phyloP scores from a whole-genome alignment of 2,329 filamentous ascomycete genomes.

The Colletotrichum sp. region DNA sequence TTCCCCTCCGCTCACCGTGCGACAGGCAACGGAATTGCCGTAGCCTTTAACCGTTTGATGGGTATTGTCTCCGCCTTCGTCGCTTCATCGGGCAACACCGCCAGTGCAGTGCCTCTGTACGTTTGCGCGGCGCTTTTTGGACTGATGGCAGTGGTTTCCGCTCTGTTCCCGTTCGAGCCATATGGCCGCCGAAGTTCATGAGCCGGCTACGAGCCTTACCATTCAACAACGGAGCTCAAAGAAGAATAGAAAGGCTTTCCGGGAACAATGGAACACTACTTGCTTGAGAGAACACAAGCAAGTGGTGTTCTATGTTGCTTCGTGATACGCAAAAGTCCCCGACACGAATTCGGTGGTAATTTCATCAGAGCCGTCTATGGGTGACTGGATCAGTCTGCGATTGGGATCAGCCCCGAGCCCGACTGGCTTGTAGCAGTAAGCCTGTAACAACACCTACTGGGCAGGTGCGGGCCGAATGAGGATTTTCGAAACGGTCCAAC shows the following conservation, averaged over 20 bases:
- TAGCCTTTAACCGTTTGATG: constrained; percentile 75
- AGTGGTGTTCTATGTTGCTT: neutral
- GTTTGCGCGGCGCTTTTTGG: constrained; percentile 70
- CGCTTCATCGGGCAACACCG: constrained; percentile 63
- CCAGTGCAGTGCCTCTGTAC: constrained; percentile 68
- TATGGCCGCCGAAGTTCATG: constrained; percentile 59
- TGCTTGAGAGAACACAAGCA: neutral
- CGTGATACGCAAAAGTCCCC: too few species aligned
- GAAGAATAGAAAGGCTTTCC: neutral
- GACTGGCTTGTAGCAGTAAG: neutral
- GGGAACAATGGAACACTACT: too few species aligned
- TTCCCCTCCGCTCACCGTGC: constrained; percentile 73
- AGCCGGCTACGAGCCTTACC: too few species aligned
- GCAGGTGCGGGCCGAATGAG: neutral
- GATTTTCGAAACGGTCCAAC: neutral
- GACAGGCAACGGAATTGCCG: constrained; percentile 75
- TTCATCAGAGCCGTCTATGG: neutral
- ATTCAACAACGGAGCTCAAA: neutral
- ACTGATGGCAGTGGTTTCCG: constrained; percentile 62
- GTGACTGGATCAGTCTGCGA: neutral
- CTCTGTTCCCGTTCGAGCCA: constrained; percentile 69
- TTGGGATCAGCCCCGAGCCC: neutral
- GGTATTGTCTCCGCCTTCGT: constrained; percentile 74
- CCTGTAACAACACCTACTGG: neutral
- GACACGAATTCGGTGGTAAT: neutral